Evolutionary conservation across 2,329 filamentous ascomycete genomes (phyloP), one percentile per base, ranked within the genome.

Genomic region (Phialocephala sp.): DNA sequence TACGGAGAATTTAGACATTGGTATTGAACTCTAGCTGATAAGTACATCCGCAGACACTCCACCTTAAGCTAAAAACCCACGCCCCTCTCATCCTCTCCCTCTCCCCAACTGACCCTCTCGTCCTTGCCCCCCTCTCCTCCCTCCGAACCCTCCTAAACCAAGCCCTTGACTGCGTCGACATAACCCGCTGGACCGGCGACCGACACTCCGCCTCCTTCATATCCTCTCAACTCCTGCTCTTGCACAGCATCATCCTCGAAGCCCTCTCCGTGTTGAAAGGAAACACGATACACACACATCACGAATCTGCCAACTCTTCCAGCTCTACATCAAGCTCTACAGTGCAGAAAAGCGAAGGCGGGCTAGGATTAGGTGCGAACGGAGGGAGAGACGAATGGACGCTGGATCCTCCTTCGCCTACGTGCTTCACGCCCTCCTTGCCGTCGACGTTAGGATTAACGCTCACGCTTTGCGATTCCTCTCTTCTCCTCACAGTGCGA

Each of bases 141-240:
- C 86, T 95, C 14, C 87, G 92, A 68, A 87, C 88, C n/a, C 83
- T 93, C 47, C 89, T 98, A 71, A 94, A 91, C 67, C 87, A 92
- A 73, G 90, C 92, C 64, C 86, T 97, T 68, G 92, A 96, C 77
- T 87, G 97, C 56, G 88, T 97, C 59, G 87, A 90, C 72, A 85
- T 96, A 18, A 92, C 90, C 54, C 85, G 90, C 35, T 90, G 89
- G 81, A 91, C 90, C 41, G 88, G 89, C 18, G 87, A 91, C 74
- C 88, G 69, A 77, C 87, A 68, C 82, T 85, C 76, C 47, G 72
- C 78, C 47, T 62, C 77, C 27, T 85, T 87, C 64, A 81, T 89
- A 36, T 79, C 84, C 36, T 81, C 83, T 8, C 85, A 87, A 66
- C 81, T 89, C 27, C 80, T 82, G 56, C 79, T 88, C 43, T 80